These are phyloP conservation scores for Colletotrichum lini DNA, from an alignment of 2,329 filamentous ascomycete genomes.

Conservation along the genomic window DNA sequence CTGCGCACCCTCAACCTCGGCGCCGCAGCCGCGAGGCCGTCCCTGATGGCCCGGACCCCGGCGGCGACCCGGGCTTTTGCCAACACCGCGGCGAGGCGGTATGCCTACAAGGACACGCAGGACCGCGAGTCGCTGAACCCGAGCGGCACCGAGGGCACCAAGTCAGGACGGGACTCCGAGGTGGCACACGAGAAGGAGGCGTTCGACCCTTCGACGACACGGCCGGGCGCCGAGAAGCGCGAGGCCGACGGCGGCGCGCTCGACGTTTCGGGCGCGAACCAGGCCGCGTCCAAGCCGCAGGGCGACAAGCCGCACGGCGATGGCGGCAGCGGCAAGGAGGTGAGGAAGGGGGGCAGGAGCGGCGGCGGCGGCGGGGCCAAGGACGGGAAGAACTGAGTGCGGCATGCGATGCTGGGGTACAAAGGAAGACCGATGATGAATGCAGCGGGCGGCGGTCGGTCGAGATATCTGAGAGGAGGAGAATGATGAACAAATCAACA, in stretches of 20 bases:
- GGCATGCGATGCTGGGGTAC: not conserved
- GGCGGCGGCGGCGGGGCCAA: slow-evolving; percentile 50
- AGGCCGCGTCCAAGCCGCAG: slow-evolving; percentile 57
- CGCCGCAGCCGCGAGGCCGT: slow-evolving; percentile 1
- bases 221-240: slow-evolving; percentile 71
- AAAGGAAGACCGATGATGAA: not conserved
- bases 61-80: slow-evolving; percentile 52
- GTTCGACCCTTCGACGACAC: slow-evolving; percentile 78
- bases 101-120: slow-evolving; percentile 66
- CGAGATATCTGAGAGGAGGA: not conserved
- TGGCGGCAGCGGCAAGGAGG: slow-evolving; percentile 51
- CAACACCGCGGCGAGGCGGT: slow-evolving; percentile 46
- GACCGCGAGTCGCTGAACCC: slow-evolving; percentile 77
- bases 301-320: slow-evolving; percentile 54
- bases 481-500: not conserved
- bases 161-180: slow-evolving; percentile 76
- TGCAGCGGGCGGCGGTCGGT: not conserved
- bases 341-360: slow-evolving; percentile 54
- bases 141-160: slow-evolving; percentile 75
- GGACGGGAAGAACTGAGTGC: slow-evolving; percentile 44
- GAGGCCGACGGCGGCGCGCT: slow-evolving; percentile 56
- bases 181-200: slow-evolving; percentile 70
- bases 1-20: slow-evolving; percentile 26
- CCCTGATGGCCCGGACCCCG: not conserved
- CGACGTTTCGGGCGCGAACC: slow-evolving; percentile 61